Evolutionary conservation across 768 basidiomycete species (phyloP), one percentile per base, ranked within the genome.

Genomic region (Filobasidium floriforme): DNA sequence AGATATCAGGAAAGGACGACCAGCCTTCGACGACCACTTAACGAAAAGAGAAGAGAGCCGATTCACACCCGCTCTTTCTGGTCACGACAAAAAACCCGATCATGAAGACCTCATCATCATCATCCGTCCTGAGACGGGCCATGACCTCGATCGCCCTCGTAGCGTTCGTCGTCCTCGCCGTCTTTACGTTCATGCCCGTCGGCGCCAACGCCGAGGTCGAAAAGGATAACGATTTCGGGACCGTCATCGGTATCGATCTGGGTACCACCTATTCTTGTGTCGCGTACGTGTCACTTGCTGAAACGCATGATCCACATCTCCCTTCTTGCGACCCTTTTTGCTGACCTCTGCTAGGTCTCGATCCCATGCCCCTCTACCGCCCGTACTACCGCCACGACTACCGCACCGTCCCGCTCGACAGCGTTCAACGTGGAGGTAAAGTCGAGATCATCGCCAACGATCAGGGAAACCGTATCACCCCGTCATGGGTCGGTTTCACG

Each of bases 181-280:
- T 92, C 76, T 75, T 90, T 76, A 86, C 85, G 76, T 81, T 91
- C 70, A 86, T 84, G 73, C 87, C 89, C 19, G 81, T 84, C 44
- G 81, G 82, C 40, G 90, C 89, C 54, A 85, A 88, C 71, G 87
- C 87, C 41, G 79, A 79, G 43, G 81, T 81, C 70, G 61, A 60
- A 19, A 41, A 83, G 66, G 84, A 84, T 71, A 81, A 86, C 37
- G 89, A 92, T 74, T 92, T 89, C 79, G 92, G 92, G 65, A 88
- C 89, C 43, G 91, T 94, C 44, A 94, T 94, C 77, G 92, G 41
- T 72, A 61, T 75, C 89, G 91, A 94, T 83, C 82, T 94, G 81
- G 92, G 92, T 81, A 96, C 92, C 59, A 92, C 89, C 72, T 92
- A 96, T 82, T 96, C 92, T 70, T 96, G 92, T 82, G 93, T 97